These are phyloP conservation scores for Setomelanomma holmii DNA, from an alignment of 2,329 filamentous ascomycete species.

Conservation along the genomic window DNA sequence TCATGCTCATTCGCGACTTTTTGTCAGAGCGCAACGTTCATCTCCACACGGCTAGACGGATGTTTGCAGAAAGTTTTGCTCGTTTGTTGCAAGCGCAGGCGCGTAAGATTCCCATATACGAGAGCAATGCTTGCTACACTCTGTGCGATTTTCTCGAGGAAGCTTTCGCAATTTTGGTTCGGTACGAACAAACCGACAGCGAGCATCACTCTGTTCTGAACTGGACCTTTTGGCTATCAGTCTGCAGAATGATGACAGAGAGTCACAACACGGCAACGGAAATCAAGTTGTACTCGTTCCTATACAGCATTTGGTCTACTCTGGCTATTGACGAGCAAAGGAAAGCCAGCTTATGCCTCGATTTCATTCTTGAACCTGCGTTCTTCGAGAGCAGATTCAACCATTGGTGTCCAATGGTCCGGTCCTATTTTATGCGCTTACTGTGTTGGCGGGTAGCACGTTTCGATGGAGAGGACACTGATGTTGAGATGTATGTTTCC, in stretches of 20 bases:
- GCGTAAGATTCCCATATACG: conserved; percentile 77
- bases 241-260: conserved; percentile 78
- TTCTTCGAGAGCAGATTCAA: conserved; percentile 85
- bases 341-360: conserved; percentile 73
- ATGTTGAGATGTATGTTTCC: conserved; percentile 71
- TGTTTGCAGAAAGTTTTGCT: conserved; percentile 80
- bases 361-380: conserved; percentile 76
- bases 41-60: conserved; percentile 65
- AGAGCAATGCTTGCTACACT: conserved; percentile 84
- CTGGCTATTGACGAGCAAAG: conserved; percentile 70
- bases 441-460: conserved; percentile 88
- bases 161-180: conserved; percentile 70
- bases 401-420: conserved; percentile 95
- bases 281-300: conserved; percentile 80
- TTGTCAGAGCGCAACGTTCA: conserved; percentile 67
- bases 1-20: conserved; percentile 83
- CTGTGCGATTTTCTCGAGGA: conserved; percentile 93
- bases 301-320: conserved; percentile 81
- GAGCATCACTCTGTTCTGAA: conserved; percentile 64
- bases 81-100: conserved; percentile 75
- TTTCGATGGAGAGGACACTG: conserved; percentile 70
- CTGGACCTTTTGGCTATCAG: conserved; percentile 85
- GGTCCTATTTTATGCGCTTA: conserved; percentile 89
- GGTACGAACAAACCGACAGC: conserved; percentile 61
- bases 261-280: conserved; percentile 92